These are phyloP conservation scores for Coemansia sp. DNA, from an alignment of 192 early-diverging fungal genomes.

Conservation along the genomic window DNA sequence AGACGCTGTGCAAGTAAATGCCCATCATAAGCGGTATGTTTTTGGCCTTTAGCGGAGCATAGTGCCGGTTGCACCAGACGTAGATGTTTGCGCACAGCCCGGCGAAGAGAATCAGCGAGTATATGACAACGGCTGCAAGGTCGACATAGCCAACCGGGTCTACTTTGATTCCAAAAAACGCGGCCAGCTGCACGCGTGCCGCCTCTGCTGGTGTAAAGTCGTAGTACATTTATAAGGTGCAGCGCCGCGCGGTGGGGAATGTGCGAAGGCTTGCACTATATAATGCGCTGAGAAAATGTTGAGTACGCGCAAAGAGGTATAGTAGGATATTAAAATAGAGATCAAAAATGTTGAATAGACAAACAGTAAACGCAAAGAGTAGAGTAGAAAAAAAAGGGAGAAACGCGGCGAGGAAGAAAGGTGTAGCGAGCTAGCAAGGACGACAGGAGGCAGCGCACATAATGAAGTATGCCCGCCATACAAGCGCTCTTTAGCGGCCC, in stretches of 20 bases:
- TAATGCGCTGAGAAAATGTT: neutral
- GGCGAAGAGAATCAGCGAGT: conserved; percentile 16
- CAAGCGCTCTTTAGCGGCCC: neutral
- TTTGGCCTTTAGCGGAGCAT: conserved; percentile 57
- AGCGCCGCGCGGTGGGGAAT: too few relatives aligned
- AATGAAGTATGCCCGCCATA: conserved; percentile 3
- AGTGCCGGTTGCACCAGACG: conserved; percentile 46
- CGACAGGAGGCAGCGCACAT: conserved; percentile 6
- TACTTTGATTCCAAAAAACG: conserved; percentile 32
- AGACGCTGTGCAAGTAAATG: conserved; percentile 45
- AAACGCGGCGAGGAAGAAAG: conserved; percentile 1
- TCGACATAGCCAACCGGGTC: conserved; percentile 44
- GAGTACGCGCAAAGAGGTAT: neutral
- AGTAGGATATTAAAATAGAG: neutral
- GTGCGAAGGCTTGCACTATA: neutral
- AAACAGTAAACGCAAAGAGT: conserved; percentile 3
- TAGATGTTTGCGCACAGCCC: conserved; percentile 44
- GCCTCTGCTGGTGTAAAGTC: conserved; percentile 31
- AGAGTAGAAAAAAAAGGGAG: neutral
- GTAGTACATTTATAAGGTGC: conserved; percentile 55
- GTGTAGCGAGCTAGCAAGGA: neutral
- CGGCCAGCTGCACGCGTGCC: conserved; percentile 32
- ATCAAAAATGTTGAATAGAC: neutral
- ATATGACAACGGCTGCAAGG: conserved; percentile 23
- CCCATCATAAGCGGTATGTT: conserved; percentile 56